A percentile compares a stretch with the other conserved stretches of the same genome.
Conservation (phyloP, 139 green algal species). For the Asterochloris erici region DNA sequence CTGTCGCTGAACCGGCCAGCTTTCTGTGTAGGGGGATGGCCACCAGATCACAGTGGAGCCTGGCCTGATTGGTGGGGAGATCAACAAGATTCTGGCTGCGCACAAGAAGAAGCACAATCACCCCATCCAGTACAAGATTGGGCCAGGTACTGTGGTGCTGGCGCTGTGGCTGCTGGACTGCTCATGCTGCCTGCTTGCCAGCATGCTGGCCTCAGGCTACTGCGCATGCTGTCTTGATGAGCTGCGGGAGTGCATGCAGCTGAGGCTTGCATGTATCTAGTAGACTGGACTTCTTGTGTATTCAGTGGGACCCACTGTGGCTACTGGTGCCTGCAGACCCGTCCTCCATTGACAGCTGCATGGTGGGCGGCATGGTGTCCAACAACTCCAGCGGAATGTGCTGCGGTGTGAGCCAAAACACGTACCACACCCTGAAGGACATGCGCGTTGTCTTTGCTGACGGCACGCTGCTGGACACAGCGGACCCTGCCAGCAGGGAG, state of each 20-base stretch:
- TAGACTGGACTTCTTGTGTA: too few relatives aligned
- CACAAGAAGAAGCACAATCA: slow-evolving; percentile 72
- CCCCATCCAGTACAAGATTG: slow-evolving; percentile 95
- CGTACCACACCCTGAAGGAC: slow-evolving; percentile 95
- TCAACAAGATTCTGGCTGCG: slow-evolving; percentile 83
- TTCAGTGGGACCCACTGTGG: too few relatives aligned
- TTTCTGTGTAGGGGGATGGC: slow-evolving; percentile 75
- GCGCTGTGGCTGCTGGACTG: too few relatives aligned
- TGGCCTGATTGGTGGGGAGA: slow-evolving; percentile 92
- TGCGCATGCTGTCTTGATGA: too few relatives aligned
- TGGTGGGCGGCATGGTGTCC: slow-evolving; percentile 91
- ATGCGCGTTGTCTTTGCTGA: slow-evolving; percentile 92
- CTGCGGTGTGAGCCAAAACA: slow-evolving; percentile 94
- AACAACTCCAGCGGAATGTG: slow-evolving; percentile 99
- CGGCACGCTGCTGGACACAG: slow-evolving; percentile 93
- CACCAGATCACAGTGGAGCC: slow-evolving; percentile 92
- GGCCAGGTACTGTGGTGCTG: slow-evolving; percentile 38
- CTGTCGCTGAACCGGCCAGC: too few relatives aligned
- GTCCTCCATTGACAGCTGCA: slow-evolving; percentile 91
- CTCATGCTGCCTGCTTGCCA: too few relatives aligned
- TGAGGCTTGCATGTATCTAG: too few relatives aligned
- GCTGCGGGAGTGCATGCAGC: too few relatives aligned
- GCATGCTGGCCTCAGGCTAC: too few relatives aligned
- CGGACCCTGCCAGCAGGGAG: slow-evolving; percentile 60
- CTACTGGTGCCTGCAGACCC: slow-evolving; percentile 56